Base-by-base conservation (phyloP, 2,329 filamentous ascomycete genomes). In the Rutstroemia sp. region DNA sequence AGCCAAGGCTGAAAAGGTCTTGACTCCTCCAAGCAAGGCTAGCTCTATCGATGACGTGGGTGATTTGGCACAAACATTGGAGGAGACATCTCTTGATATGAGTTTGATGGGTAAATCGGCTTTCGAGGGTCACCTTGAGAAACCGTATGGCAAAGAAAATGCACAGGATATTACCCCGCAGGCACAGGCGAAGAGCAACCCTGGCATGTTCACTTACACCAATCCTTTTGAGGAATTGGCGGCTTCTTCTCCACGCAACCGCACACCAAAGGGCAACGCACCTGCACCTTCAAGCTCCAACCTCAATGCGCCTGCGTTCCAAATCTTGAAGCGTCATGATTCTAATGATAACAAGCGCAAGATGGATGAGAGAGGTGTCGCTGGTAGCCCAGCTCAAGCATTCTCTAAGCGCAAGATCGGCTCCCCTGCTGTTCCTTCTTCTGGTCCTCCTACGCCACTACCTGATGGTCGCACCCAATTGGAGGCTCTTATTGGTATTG, bases 191-290 rank as follows among this genome's bases (percentile, higher is more conserved):
- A 67, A 66, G 53, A 59, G 25, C 39, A 51, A 57, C 25, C 62
- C 60, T 50, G 63, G 68, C 51, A 60, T 85, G 54, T 88, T 88
- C 69, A 87, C 79, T 27, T 88, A 88, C 70, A 78, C 84, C 64
- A 89, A 89, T 64, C 86, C 86, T 1, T 89, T 89, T 64, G 84
- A 88, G 57, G 78, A 86, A 65, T 73, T 89, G 59, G 80, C 83
- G 57, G 82, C 83, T 45, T 83, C 83, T 2, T 87, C 83, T 59
- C 82, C 83, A 39, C 79, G 80, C 52, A 82, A 81, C 60, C 74
- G 73, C 54, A 78, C 78, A 25, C 76, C 79, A n/a, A 77, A 78
- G 63, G 67, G 69, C 50, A 67, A 68, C 14, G 60, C 57, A 4
- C 51, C 58, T 51, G 51, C 75, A 45, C 73, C 78, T 9, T 75